Conservation (phyloP, 495 filamentous ascomycete genomes). For the Echria macrotheca region DNA sequence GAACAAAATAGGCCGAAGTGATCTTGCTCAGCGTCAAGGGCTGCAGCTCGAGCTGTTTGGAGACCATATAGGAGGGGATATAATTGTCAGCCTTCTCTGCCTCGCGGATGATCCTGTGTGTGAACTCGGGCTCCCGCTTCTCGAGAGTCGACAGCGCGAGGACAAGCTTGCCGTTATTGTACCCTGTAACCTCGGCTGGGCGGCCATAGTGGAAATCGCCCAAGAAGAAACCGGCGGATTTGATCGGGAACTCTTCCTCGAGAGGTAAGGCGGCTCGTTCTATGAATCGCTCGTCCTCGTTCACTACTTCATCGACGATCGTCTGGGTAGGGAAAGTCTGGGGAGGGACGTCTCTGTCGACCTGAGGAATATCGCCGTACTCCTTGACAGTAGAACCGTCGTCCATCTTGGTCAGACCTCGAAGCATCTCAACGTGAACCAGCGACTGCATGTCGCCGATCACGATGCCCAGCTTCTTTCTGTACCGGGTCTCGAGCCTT, state of each 20-base stretch:
- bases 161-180: slow-evolving; percentile 66
- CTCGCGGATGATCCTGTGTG: slow-evolving; percentile 59
- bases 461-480: slow-evolving; percentile 81
- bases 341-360: slow-evolving; percentile 86
- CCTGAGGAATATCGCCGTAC: slow-evolving; percentile 79
- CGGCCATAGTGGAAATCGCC: slow-evolving; percentile 92
- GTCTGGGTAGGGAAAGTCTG: slow-evolving; percentile 90
- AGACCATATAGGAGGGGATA: slow-evolving; percentile 78
- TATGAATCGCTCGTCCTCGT: slow-evolving; percentile 87
- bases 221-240: slow-evolving; percentile 85
- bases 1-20: slow-evolving; percentile 84
- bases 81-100: slow-evolving; percentile 68
- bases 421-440: slow-evolving; percentile 87
- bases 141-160: slow-evolving; percentile 66
- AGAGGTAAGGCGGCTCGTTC: slow-evolving; percentile 81
- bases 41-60: slow-evolving; percentile 73
- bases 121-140: slow-evolving; percentile 74
- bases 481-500: slow-evolving; percentile 78
- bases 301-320: slow-evolving; percentile 83
- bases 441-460: slow-evolving; percentile 84
- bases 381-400: slow-evolving; percentile 90
- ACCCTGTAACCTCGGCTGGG: slow-evolving; percentile 75
- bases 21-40: slow-evolving; percentile 90
- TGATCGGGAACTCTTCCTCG: slow-evolving; percentile 84
- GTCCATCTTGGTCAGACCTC: slow-evolving; percentile 84